Evolutionary conservation across 768 basidiomycete species (phyloP).

Genomic region (Obba rivulosa): DNA sequence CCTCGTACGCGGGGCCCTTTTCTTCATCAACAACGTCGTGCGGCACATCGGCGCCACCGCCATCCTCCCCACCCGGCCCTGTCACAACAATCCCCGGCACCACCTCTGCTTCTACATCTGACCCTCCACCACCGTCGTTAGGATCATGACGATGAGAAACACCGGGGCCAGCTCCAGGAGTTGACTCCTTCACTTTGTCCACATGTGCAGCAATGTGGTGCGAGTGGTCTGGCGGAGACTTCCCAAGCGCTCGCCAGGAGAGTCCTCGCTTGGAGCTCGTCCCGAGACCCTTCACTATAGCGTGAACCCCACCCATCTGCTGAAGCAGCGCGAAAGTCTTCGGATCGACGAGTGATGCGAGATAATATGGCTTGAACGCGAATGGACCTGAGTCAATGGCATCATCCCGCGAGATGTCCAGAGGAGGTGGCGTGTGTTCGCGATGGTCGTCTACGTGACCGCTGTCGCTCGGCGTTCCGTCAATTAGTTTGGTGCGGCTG

Average conservation of each 20-base stretch:
- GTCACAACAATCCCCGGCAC: slow-evolving; percentile 24
- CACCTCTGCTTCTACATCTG: slow-evolving; percentile 3
- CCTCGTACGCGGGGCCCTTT: slow-evolving; percentile 23
- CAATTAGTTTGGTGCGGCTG: slow-evolving; percentile 8
- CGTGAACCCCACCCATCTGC: slow-evolving; percentile 66
- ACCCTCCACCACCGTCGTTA: background rate
- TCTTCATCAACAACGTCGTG: slow-evolving; percentile 14
- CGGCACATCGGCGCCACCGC: background rate
- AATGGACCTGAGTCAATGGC: slow-evolving; percentile 68
- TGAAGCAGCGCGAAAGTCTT: slow-evolving; percentile 68
- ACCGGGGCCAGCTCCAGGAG: too few species aligned
- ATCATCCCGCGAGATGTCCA: slow-evolving; percentile 33
- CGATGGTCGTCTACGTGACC: slow-evolving; percentile 4
- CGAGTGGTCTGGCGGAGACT: too few species aligned
- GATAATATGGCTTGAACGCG: slow-evolving; percentile 60
- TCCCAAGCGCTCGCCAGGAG: slow-evolving; percentile 9
- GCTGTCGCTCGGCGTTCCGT: slow-evolving; percentile 12
- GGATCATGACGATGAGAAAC: too few species aligned
- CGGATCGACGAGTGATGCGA: slow-evolving; percentile 87
- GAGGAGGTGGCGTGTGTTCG: slow-evolving; percentile 21
- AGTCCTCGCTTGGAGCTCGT: slow-evolving; percentile 52
- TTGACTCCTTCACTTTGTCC: too few species aligned
- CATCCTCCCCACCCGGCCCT: slow-evolving; percentile 16
- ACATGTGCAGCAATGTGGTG: too few species aligned
- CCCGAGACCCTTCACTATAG: slow-evolving; percentile 69